phyloP scores from a whole-genome alignment of 2,329 filamentous ascomycete species.

The Chaetomium olivaceum region DNA sequence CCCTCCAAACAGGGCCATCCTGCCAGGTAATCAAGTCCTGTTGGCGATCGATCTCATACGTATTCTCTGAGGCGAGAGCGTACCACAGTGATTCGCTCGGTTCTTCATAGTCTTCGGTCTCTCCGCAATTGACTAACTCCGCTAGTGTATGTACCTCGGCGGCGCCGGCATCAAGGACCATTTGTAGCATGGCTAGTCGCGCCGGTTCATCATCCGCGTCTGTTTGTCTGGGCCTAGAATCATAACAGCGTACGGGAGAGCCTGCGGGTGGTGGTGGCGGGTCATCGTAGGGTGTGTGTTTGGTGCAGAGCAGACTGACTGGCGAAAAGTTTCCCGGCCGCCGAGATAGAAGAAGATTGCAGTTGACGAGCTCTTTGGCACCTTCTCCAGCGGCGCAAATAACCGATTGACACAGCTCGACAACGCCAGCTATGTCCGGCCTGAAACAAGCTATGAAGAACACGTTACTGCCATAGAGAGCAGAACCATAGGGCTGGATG shows the following conservation, averaged over 20 bases:
- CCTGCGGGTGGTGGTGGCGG: no score
- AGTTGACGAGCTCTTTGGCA: background rate
- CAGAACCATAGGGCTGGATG: background rate
- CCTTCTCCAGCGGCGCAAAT: background rate
- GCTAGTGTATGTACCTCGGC: constrained; percentile 4
- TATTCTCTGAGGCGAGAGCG: background rate
- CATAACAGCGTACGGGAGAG: no score
- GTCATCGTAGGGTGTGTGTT: no score
- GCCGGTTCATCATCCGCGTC: background rate
- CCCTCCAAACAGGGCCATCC: background rate
- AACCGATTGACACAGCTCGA: background rate
- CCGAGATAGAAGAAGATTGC: background rate
- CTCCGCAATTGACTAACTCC: background rate
- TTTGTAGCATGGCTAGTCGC: background rate
- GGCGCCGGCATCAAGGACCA: constrained; percentile 3
- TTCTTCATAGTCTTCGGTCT: background rate
- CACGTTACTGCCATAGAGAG: no score
- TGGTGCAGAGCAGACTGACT: background rate
- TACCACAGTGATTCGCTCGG: background rate
- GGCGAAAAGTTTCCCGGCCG: background rate
- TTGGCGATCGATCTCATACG: background rate
- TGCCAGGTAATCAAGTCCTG: background rate
- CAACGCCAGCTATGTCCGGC: background rate
- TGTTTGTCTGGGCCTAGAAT: background rate
- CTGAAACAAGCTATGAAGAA: background rate